A percentile compares a stretch with the other conserved stretches of the same genome.
phyloP scores from a whole-genome alignment of 1,284 basidiomycete species.

The Naganishia sp. region DNA sequence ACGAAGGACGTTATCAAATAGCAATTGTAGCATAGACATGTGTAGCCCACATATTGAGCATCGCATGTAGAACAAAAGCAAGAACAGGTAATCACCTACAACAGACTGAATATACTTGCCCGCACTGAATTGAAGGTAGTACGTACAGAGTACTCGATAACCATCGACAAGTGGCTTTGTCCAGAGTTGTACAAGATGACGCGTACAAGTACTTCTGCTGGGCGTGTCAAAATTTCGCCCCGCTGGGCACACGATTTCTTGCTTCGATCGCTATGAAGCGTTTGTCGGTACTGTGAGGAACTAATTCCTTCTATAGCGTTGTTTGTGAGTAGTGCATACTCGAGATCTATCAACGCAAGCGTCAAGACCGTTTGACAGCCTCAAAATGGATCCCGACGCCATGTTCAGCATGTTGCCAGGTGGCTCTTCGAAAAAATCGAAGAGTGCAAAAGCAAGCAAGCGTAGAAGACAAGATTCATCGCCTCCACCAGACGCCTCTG shows the following conservation, averaged over 20 bases:
- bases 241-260: not conserved
- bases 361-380: not conserved
- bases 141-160: too few species aligned
- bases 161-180: not conserved
- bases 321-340: too few species aligned
- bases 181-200: conserved; percentile 14
- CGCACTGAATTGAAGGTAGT: too few species aligned
- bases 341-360: too few species aligned
- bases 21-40: too few species aligned
- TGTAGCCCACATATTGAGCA: too few species aligned
- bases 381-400: conserved; percentile 31
- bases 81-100: too few species aligned
- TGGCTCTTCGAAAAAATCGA: conserved; percentile 24
- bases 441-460: conserved; percentile 3
- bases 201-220: not conserved
- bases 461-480: conserved; percentile 16
- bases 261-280: conserved; percentile 1
- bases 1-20: too few species aligned
- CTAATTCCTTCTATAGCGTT: too few species aligned
- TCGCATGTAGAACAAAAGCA: too few species aligned
- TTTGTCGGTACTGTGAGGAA: too few species aligned
- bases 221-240: not conserved
- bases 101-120: too few species aligned
- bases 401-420: conserved; percentile 33
- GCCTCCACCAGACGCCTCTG: not conserved